Evolutionary conservation across 2,329 filamentous ascomycete species (phyloP).

Genomic region (Coniochaeta ligniaria): DNA sequence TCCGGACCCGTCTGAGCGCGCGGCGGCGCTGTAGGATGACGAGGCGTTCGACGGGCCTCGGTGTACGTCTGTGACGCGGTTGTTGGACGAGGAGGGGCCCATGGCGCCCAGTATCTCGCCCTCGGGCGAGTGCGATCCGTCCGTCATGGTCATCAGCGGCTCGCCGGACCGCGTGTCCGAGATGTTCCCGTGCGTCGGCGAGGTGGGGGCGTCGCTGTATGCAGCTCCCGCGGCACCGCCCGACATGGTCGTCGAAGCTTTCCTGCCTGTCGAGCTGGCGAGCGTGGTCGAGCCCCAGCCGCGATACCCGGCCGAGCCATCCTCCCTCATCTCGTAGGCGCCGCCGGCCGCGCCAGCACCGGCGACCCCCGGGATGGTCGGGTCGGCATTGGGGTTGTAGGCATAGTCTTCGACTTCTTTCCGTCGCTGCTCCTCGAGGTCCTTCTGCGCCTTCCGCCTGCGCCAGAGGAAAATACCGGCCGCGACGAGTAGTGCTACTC

Average conservation of each 20-base stretch:
- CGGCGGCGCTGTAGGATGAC: conserved; percentile 83
- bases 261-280: conserved; percentile 63
- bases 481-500: conserved; percentile 73
- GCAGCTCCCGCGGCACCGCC: conserved; percentile 59
- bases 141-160: conserved; percentile 42
- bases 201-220: conserved; percentile 52
- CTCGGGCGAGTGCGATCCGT: conserved; percentile 51
- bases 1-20: conserved; percentile 61
- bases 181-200: conserved; percentile 56
- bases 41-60: conserved; percentile 93
- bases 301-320: conserved; percentile 72
- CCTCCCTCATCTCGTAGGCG: conserved; percentile 69
- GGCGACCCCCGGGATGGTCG: conserved; percentile 50
- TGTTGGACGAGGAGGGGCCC: conserved; percentile 62
- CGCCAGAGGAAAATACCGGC: conserved; percentile 80
- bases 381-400: conserved; percentile 96
- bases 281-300: conserved; percentile 83
- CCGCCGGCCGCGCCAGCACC: conserved; percentile 27
- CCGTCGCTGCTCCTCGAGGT: conserved; percentile 77
- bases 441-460: conserved; percentile 77
- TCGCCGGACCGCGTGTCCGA: conserved; percentile 68
- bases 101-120: conserved; percentile 79
- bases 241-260: conserved; percentile 84
- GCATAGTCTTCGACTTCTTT: conserved; percentile 98
- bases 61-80: conserved; percentile 64